Base-by-base conservation (phyloP, 164 flowering plant genomes). In the Nymphaea thermarum region DNA sequence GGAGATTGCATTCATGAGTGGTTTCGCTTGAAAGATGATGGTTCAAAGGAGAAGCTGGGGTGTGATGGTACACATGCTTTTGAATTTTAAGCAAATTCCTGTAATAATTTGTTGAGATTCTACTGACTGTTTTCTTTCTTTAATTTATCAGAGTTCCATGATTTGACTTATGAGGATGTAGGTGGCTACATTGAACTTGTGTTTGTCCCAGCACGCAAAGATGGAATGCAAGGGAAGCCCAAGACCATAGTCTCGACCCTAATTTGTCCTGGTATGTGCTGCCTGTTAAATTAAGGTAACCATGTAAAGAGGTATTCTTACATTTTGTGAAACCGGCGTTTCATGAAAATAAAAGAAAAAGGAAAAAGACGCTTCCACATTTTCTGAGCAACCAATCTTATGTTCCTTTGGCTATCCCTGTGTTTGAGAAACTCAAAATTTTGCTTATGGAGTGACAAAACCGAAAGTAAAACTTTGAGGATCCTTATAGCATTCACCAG, bases 1-100 rank as follows among this genome's bases (percentile, higher is more conserved):
- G 99, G 99, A 71, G 73, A 78, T 44, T 94, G 99, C 76, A 70
- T 67, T 65, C 75, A 78, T 80, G 96, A 92, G 75, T 94, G 99
- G 99, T 88, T 84, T 76, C 80, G 98, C 77, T 79, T 90, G 65
- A 79, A 76, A 62, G 69, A 71, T 55, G 74, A 79, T 77, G 93
- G 91, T 25, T 43, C 59, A 51, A 87, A 79, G 81, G 90, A 90
- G 71, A 86, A 82, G 75, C 68, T 90, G 59, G 76, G 78, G 65
- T 73, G 65, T 68, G 80, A 81, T 66, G 99, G 98, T 92, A 67
- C 68, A 88, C 63, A n/a, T 61, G 6, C 16, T 47, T 47, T 12
- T 12, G 12, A 47, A 7, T 47, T 47, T 12, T 5, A 47, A 6
- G 55, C 55, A 47, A 6, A 47, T 47, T 47, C 12, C 3, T 47